These are phyloP conservation scores for Biscogniauxia mediterranea DNA, from an alignment of 2,329 filamentous ascomycete species.

Conservation along the genomic window DNA sequence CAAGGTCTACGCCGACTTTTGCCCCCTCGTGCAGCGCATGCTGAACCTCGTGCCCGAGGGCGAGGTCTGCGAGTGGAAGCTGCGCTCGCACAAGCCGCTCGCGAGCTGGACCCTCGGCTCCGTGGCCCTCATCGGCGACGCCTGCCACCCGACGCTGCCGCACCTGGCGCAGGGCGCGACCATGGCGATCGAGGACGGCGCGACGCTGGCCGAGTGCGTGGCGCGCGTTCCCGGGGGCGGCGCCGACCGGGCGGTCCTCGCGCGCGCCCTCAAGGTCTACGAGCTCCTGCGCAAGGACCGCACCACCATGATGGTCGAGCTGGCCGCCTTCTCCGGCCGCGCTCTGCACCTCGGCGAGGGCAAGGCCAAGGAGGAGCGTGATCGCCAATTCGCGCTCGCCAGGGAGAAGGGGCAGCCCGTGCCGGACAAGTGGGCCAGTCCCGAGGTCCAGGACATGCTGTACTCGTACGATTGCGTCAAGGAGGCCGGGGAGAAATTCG, in stretches of 20 bases:
- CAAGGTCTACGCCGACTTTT: slow-evolving; percentile 60
- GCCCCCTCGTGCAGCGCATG: slow-evolving; percentile 57
- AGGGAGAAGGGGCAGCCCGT: slow-evolving; percentile 47
- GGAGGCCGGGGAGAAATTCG: slow-evolving; percentile 52
- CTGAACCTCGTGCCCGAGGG: slow-evolving; percentile 59
- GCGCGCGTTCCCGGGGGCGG: slow-evolving; percentile 35
- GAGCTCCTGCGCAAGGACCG: slow-evolving; percentile 56
- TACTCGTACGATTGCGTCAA: slow-evolving; percentile 62
- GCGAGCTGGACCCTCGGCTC: slow-evolving; percentile 57
- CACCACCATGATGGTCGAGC: slow-evolving; percentile 50
- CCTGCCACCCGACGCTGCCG: slow-evolving; percentile 66
- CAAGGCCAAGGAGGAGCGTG: slow-evolving; percentile 57
- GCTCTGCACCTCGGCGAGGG: slow-evolving; percentile 58
- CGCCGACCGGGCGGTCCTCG: slow-evolving; percentile 39
- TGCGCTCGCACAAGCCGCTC: slow-evolving; percentile 57
- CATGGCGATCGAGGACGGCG: slow-evolving; percentile 67
- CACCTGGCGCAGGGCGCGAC: slow-evolving; percentile 67
- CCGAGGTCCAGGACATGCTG: slow-evolving; percentile 65
- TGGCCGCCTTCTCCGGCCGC: slow-evolving; percentile 52
- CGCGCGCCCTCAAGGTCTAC: slow-evolving; percentile 52
- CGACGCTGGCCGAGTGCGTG: slow-evolving; percentile 54
- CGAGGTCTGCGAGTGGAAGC: slow-evolving; percentile 64
- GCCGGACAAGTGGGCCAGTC: slow-evolving; percentile 70
- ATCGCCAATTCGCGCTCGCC: slow-evolving; percentile 53
- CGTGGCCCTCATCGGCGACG: slow-evolving; percentile 60